phyloP scores from a whole-genome alignment of 2,329 filamentous ascomycete species.

The Penicillium occitanis region DNA sequence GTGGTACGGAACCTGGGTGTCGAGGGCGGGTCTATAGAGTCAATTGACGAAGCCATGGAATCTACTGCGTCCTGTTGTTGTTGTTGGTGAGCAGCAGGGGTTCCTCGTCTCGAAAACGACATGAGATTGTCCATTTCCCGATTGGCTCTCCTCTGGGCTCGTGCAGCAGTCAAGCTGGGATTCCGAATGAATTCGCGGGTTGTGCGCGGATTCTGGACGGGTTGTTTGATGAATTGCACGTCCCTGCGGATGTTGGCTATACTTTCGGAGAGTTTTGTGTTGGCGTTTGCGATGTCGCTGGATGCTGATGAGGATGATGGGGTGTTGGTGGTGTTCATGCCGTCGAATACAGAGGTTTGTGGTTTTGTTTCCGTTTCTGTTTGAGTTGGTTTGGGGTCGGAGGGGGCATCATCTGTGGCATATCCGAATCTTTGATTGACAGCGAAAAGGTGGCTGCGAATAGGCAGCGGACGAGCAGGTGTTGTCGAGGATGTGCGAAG shows the following conservation, averaged over 20 bases:
- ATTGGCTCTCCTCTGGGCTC: not conserved
- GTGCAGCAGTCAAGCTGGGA: not conserved
- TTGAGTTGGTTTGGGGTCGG: not conserved
- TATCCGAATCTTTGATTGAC: constrained; percentile 8
- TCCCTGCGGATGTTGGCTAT: constrained; percentile 3
- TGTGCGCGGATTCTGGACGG: not conserved
- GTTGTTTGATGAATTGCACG: not conserved
- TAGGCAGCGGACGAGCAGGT: not conserved
- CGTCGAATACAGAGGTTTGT: constrained; percentile 3
- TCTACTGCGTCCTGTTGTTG: not conserved
- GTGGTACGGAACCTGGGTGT: constrained; percentile 5
- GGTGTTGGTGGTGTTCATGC: not conserved
- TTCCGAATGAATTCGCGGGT: not conserved
- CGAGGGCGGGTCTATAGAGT: not conserved
- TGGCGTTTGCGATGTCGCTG: not conserved
- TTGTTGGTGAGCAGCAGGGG: not conserved
- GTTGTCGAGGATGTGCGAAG: constrained; percentile 12
- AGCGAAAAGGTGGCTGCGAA: not conserved
- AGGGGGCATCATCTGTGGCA: not conserved
- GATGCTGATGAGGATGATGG: not conserved
- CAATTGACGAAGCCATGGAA: not conserved
- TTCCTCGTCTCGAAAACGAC: not conserved
- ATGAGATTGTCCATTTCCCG: not conserved
- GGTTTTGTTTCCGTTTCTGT: not conserved
- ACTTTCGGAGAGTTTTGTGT: not conserved